A percentile compares a stretch with the other conserved stretches of the same genome.
These are phyloP conservation scores for Psilocybe sp. DNA, from an alignment of 768 basidiomycete genomes.

Conservation along the genomic window DNA sequence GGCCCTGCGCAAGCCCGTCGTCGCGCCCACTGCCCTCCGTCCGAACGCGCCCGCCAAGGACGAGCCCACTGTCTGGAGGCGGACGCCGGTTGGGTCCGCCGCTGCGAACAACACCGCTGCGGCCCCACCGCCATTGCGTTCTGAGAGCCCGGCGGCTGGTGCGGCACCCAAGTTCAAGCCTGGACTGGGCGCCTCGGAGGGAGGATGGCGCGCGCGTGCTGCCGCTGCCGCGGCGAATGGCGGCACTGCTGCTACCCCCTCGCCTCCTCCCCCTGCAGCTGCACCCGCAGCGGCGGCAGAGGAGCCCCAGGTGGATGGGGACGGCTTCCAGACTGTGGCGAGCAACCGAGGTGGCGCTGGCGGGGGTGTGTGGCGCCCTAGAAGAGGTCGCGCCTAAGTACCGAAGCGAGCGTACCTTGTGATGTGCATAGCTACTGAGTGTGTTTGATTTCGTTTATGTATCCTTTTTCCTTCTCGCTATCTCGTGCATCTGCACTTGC, in stretches of 20 bases:
- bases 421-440: too few relatives aligned
- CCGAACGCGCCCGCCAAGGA: constrained; percentile 9
- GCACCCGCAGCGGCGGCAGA: constrained; percentile 27
- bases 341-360: constrained; percentile 4
- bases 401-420: neutral
- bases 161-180: constrained; percentile 43
- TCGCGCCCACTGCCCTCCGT: constrained; percentile 19
- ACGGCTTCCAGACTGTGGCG: constrained; percentile 68
- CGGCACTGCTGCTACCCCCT: constrained; percentile 2
- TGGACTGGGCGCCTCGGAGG: constrained; percentile 23
- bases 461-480: neutral
- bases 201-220: constrained; percentile 5
- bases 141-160: constrained; percentile 55
- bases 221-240: constrained; percentile 1
- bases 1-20: constrained; percentile 23
- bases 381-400: constrained; percentile 18
- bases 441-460: too few relatives aligned
- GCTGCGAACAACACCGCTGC: constrained; percentile 12
- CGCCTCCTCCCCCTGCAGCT: constrained; percentile 27
- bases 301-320: constrained; percentile 53
- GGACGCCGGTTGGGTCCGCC: constrained; percentile 10
- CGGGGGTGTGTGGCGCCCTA: constrained; percentile 19
- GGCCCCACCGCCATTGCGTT: constrained; percentile 40
- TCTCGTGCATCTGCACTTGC: neutral
- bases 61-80: constrained; percentile 15